Base-by-base conservation (phyloP, 441 rosid genomes). In the Flueggea neowawraea region DNA sequence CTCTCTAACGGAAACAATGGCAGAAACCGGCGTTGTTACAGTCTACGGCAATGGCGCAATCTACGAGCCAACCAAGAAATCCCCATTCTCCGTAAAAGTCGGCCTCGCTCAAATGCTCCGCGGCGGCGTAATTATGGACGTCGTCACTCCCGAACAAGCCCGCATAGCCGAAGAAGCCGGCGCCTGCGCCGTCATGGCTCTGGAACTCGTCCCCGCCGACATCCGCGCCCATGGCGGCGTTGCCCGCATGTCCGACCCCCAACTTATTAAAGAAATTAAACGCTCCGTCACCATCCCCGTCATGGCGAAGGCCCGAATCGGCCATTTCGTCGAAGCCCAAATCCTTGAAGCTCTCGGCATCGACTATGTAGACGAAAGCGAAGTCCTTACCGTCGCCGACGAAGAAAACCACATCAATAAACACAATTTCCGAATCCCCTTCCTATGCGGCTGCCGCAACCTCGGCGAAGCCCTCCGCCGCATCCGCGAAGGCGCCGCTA, bases 61-160 rank as follows among this genome's bases (percentile, higher is more conserved):
- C 14, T 71, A 84, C n/a, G 97, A 90, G 71, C 71, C 61, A 61
- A 31, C 95, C 0, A 89, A 90, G 76, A 90, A 90, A 55, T 87
- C 90, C 45, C 88, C 98, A 5, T 92, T 92, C 83, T 90, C 98
- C 56, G 94, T 92, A 4, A 90, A 92, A 70, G 98, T 90, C 0
- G 98, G 98, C 13, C 77, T 92, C 8, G 98, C 98, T 28, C 97
- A 92, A 82, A 92, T 92, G 97, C 97, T 92, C 58, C 87, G 98
- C 0, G 98, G 97, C 10, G 98, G 98, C 6, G 97, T 92, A 16
- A 90, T 92, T 33, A 92, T 92, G 98, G 98, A 92, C 69, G 98
- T 92, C 14, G 86, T 92, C 52, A 92, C 75, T 65, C 75, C 96
- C 12, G 96, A 92, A 49, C 97, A 92, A 62, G 98, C 97, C 8